Base-by-base conservation (phyloP, 345 rosid species). In the Chamaenerion angustifolium region DNA sequence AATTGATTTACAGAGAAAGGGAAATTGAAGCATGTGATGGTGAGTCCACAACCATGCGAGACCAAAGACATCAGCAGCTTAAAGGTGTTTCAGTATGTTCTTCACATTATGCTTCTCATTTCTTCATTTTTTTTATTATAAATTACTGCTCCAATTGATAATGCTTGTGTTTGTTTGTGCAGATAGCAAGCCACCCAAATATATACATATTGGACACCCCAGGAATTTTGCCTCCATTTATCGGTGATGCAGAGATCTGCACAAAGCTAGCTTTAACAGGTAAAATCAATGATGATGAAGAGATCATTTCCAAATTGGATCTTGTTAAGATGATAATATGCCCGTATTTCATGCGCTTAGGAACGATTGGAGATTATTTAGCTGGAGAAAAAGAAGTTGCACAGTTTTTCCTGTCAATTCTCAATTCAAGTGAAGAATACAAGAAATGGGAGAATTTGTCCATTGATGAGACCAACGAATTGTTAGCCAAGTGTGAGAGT, bases 181-280 rank as follows among this genome's bases (percentile, higher is more conserved):
- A 31, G 95, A 77, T 85, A 14, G 87, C 75, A 19, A 85, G 97
- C 70, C 85, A 80, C 76, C 95, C 97, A 12, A 85, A 71, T 62
- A 55, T 81, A 14, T 88, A 77, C 58, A 70, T 84, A 27, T 55
- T 88, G 59, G 96, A 88, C 64, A 88, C 96, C 21, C 97, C 97
- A 10, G 83, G 97, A 35, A 56, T 88, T 48, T 78, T 88, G 64
- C 87, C 89, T 37, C 76, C 83, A 52, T 45, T 43, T 35, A 68
- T 82, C 40, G 54, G 41, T 19, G 83, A 80, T 42, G 53, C 68
- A 51, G 87, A 75, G 56, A 65, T 71, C 51, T 82, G 79, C 74
- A 70, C 87, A 55, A 88, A 74, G 76, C 74, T 85, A 64, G 85
- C 83, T 56, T 69, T 88, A 60, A 80, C 84, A 78, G 97, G 97